A percentile compares a stretch with the other conserved stretches of the same genome.
These are phyloP conservation scores for Alternaria alternata DNA, from an alignment of 2,329 filamentous ascomycete species.

Conservation along the genomic window DNA sequence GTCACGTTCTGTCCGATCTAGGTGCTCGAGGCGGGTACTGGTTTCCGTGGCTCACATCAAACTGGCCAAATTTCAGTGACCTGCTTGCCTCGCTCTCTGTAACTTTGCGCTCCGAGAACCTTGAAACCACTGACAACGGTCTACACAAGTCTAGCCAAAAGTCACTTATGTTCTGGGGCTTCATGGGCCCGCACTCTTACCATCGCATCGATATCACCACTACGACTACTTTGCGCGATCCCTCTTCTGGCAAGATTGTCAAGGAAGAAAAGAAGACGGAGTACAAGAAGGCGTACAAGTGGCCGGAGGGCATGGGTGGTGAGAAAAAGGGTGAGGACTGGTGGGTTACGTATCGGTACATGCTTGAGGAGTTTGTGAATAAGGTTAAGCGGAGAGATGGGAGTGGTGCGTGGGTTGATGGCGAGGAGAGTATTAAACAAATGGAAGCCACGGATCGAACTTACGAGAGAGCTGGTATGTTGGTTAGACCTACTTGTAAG, in stretches of 20 bases:
- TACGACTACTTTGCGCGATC: slow-evolving; percentile 4
- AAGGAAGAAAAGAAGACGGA: slow-evolving; percentile 18
- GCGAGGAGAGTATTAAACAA: slow-evolving; percentile 46
- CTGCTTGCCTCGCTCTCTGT: slow-evolving; percentile 22
- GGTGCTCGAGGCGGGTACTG: slow-evolving; percentile 25
- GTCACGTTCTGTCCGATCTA: slow-evolving; percentile 25
- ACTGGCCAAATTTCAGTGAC: slow-evolving; percentile 25
- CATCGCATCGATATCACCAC: slow-evolving; percentile 33
- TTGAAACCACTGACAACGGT: slow-evolving; percentile 10
- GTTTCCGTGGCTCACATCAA: slow-evolving; percentile 30
- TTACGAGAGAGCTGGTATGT: slow-evolving; percentile 43
- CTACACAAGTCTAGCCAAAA: slow-evolving; percentile 19
- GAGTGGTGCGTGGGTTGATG: slow-evolving; percentile 37
- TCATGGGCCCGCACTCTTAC: slow-evolving; percentile 32
- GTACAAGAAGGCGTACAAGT: slow-evolving; percentile 35
- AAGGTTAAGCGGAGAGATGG: slow-evolving; percentile 38
- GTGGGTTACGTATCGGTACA: slow-evolving; percentile 49
- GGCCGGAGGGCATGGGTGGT: slow-evolving; percentile 39
- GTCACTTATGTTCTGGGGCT: slow-evolving; percentile 23
- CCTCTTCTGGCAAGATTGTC: slow-evolving; percentile 12
- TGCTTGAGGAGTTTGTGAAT: slow-evolving; percentile 50
- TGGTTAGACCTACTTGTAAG: slow-evolving; percentile 30
- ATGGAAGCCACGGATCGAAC: slow-evolving; percentile 49
- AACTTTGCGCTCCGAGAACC: slow-evolving; percentile 15
- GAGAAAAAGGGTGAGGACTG: slow-evolving; percentile 30